Evolutionary conservation across 768 basidiomycete genomes (phyloP), one percentile per base, ranked within the genome.

Genomic region (Gloeostereum incarnatum): DNA sequence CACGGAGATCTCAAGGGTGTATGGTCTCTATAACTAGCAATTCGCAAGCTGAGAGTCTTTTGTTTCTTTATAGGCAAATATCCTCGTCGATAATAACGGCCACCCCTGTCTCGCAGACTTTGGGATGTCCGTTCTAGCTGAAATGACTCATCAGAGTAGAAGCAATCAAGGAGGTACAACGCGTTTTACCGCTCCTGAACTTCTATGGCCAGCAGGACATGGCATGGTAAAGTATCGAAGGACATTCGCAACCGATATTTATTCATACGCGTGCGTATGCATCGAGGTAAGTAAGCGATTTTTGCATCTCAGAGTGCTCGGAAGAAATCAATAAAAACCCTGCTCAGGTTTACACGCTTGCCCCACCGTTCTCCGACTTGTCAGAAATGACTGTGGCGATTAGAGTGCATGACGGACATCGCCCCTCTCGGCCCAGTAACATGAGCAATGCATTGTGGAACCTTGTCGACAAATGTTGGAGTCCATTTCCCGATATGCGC

Each of bases 1-100:
- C 49, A 50, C 21, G 49, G 49, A 8, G 49, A 50, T 31, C 34
- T 50, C 18, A 46, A 47, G 40, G 48, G 48, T 9, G 48, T 49
- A 27, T 20, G 39, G n/a, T n/a, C n/a, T n/a, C n/a, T n/a, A n/a
- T 39, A 35, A n/a, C n/a, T n/a, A n/a, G n/a, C 16, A 22, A 29
- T 7, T 5, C 16, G 17, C 8, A 18, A 5, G 17, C 23, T 17
- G 13, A 14, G 11, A 11, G 24, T n/a, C n/a, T n/a, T n/a, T n/a
- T n/a, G n/a, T n/a, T 31, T 21, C 21, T 16, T 17, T 36, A 18
- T 13, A 47, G 46, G 39, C 29, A 20, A 47, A 47, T 18, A 47
- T 47, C 21, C 26, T 47, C 11, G 42, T 47, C 17, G 43, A 47
- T 20, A 43, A 47, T 20, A 23, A 35, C 6, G 31, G 42, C 19